phyloP scores from a whole-genome alignment of 495 filamentous ascomycete species.

The Hypomontagnella monticulosa region DNA sequence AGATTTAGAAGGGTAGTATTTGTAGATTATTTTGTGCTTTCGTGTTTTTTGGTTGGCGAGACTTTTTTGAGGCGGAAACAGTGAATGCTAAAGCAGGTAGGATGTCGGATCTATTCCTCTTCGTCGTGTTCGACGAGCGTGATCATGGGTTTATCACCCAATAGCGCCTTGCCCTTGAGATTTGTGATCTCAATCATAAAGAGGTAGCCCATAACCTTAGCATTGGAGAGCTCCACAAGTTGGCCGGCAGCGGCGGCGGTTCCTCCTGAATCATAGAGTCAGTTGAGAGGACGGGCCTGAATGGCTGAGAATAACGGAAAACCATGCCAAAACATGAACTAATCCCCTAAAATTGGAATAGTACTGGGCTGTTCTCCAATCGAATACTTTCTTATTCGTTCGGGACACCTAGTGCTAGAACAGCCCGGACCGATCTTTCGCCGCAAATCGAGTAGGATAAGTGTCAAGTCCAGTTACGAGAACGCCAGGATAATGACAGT shows the following conservation, averaged over 20 bases:
- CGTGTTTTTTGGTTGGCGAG: constrained; percentile 26
- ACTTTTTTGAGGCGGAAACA: constrained; percentile 22
- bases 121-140: constrained; percentile 73
- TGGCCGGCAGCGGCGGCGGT: constrained; percentile 88
- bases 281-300: constrained; percentile 24
- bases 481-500: constrained; percentile 7
- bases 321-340: constrained; percentile 14
- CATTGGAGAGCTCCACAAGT: constrained; percentile 85
- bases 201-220: constrained; percentile 84
- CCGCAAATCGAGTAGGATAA: constrained; percentile 8
- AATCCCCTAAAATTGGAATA: background rate
- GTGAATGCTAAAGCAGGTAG: constrained; percentile 3
- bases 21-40: constrained; percentile 30
- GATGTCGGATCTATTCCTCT: constrained; percentile 39
- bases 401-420: constrained; percentile 2
- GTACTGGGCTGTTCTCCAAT: background rate
- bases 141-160: constrained; percentile 79
- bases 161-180: constrained; percentile 89
- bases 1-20: constrained; percentile 27
- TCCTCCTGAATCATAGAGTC: constrained; percentile 69
- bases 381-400: constrained; percentile 1
- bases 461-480: constrained; percentile 1
- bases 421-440: constrained; percentile 11
- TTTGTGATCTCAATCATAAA: constrained; percentile 98
- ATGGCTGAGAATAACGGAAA: constrained; percentile 18